Conservation (phyloP, 2,329 filamentous ascomycete species). For the Biscogniauxia mediterranea region DNA sequence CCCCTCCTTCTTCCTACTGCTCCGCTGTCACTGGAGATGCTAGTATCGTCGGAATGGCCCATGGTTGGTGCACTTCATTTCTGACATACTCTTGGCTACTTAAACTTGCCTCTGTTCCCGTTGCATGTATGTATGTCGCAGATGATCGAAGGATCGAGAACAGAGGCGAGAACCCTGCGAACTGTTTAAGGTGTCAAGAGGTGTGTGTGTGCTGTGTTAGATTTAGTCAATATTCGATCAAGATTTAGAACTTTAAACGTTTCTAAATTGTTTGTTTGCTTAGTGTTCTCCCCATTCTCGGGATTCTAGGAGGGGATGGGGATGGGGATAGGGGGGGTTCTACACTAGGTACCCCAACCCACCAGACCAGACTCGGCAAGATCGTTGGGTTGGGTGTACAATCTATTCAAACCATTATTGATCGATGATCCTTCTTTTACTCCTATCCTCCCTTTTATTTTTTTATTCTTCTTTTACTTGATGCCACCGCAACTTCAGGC, state of each 20-base stretch:
- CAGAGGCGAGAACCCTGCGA: background rate
- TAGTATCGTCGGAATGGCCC: background rate
- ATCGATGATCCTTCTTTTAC: background rate
- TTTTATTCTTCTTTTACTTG: background rate
- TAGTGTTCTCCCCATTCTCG: no score
- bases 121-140: background rate
- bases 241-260: no score
- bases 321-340: no score
- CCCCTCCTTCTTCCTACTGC: no score
- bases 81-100: background rate
- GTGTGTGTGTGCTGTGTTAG: background rate
- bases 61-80: background rate
- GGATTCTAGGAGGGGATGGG: no score
- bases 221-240: background rate
- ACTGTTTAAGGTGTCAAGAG: no score
- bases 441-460: background rate
- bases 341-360: background rate
- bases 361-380: background rate
- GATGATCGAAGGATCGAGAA: background rate
- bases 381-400: background rate
- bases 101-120: background rate
- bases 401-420: background rate
- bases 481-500: no score
- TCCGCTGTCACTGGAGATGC: background rate
- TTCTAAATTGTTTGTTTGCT: no score